Evolutionary conservation across 1,284 basidiomycete species (phyloP), one percentile per base, ranked within the genome.

Genomic region (Austroboletus novae-zelandiae): DNA sequence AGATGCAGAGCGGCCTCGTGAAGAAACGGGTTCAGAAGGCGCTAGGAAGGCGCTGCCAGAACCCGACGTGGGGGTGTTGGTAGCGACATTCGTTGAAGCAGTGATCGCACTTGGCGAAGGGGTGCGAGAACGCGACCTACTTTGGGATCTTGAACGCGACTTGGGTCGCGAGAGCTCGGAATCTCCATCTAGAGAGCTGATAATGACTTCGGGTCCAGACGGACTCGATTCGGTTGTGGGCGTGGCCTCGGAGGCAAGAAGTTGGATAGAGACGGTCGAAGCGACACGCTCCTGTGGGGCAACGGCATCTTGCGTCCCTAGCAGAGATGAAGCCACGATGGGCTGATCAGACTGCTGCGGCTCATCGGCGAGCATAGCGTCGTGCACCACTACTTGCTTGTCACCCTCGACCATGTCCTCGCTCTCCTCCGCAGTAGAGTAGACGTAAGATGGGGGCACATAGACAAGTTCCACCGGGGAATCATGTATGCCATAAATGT

Each of bases 391-490:
- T 39, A 68, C 58, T 11, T 47, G 48, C 18, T 53, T 51, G 34
- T 46, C 51, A 6, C 48, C 47, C 25, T 50, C 36, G 50, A 47
- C 20, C 8, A 18, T 31, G 18, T 46, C 53, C 32, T 57, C 50
- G 20, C 37, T 51, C 32, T 57, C 62, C 13, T 65, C 48, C 0
- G 36, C 13, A 20, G 53, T 27, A 1, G 61, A 54, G 62, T 66
- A 49, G 54, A 63, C 64, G 61, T 82, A 83, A 40, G 75, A 74
- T 17, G 85, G 80, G 0, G 89, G 89, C 18, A 83, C 81, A 65
- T 93, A 94, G 20, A 66, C 64, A 43, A 66, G 64, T 32, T 66
- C 64, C 13, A 66, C 67, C 1, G 59, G 63, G 1, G 61, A 56
- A 31, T 61, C 61, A 20, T 54, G 65, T 18, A 47, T 3, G 14